Base-by-base conservation (phyloP, 2,329 filamentous ascomycete genomes). In the Diaporthe caulivora region DNA sequence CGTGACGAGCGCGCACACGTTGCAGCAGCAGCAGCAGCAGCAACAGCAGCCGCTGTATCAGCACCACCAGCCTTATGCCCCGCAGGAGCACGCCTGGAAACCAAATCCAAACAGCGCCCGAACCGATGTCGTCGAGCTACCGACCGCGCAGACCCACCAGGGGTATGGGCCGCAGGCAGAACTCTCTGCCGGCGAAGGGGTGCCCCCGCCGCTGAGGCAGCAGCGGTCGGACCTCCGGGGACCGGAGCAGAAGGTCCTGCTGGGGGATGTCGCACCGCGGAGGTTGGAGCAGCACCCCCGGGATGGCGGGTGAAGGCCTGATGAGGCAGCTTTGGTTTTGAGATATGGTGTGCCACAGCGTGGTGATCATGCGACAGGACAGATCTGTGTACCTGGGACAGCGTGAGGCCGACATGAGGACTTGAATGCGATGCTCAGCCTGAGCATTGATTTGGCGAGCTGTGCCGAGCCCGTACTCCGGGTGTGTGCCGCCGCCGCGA, bases 221-320 rank as follows among this genome's bases (percentile, higher is more conserved):
- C 40, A 51, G 42, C 68, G n/a, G 7, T 37, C 53, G 6, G 44
- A 40, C 17, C 31, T 49, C 7, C 42, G 47, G 2, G 40, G 42
- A 1, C 29, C 31, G 15, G 68, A 70, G 68, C 68, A 70, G 29
- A 70, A 70, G 54, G 34, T 70, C 24, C 29, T 58, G 40, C 5
- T 70, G 54, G 13, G 11, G 29, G 54, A 70, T 40, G 42, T 60
- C 1, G 49, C 37, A 29, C n/a, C 29, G n/a, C 31, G 58, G 40
- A 29, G 68, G 40, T n/a, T 2, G 2, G 53, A 26, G 21, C 60
- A 64, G 42, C 60, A 18, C 1, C n/a, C n/a, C n/a, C 21, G 62
- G 2, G 47, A 67, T 13, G 47, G 47, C 1, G 62, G 62, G 18
- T 67, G 62, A 67, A 8, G 9, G 21, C 26, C 0, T 37, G 42